These are phyloP conservation scores for Thalia dealbata DNA, from an alignment of 176 grass and related monocot genomes.

Conservation along the genomic window DNA sequence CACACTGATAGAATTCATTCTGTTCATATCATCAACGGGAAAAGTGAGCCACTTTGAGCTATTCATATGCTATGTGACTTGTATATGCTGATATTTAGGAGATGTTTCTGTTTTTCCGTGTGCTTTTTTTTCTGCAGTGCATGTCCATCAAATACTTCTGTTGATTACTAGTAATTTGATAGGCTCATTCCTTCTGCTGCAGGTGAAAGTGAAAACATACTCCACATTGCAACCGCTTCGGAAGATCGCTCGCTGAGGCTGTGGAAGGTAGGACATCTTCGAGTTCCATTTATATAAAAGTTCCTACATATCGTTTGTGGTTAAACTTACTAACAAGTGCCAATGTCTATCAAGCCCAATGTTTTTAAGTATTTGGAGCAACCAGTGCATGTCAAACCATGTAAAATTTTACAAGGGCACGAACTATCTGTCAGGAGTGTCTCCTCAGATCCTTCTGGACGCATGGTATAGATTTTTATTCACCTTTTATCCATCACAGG, in stretches of 20 bases:
- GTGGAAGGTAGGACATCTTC: slow-evolving; percentile 53
- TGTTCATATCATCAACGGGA: slow-evolving; percentile 42
- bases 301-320: slow-evolving; percentile 9
- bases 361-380: slow-evolving; percentile 29
- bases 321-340: slow-evolving; percentile 22
- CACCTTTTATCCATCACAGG: background rate
- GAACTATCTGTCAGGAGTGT: slow-evolving; percentile 69
- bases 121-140: background rate
- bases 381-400: slow-evolving; percentile 41
- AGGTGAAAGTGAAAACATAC: slow-evolving; percentile 35
- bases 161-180: background rate
- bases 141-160: background rate
- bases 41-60: slow-evolving; percentile 29
- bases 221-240: slow-evolving; percentile 66
- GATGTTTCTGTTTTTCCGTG: no score
- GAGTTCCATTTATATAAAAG: slow-evolving; percentile 2
- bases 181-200: slow-evolving; percentile 24
- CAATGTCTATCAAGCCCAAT: slow-evolving; percentile 40
- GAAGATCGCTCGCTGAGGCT: slow-evolving; percentile 77
- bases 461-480: slow-evolving; percentile 54
- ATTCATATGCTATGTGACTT: background rate
- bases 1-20: slow-evolving; percentile 60
- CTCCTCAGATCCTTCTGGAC: slow-evolving; percentile 38
- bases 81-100: no score
- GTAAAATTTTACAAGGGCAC: slow-evolving; percentile 74